phyloP scores from a whole-genome alignment of 139 green algal species.

The Chlamydomonas sp. region DNA sequence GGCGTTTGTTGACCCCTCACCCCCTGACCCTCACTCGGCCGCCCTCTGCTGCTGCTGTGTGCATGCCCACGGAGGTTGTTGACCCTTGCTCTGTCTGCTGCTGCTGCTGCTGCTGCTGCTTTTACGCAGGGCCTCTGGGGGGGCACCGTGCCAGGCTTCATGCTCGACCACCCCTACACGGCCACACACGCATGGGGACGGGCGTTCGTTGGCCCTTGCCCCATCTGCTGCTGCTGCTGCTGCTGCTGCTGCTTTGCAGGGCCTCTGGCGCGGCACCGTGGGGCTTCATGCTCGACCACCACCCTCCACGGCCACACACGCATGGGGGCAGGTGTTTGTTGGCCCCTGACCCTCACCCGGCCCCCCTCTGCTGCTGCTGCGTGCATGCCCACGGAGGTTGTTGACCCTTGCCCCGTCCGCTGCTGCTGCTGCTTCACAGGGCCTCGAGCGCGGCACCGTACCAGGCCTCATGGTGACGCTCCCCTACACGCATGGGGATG shows the following conservation, averaged over 20 bases:
- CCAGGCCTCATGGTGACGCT: conserved; percentile 80
- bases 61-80: neutral
- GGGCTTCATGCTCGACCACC: conserved; percentile 85
- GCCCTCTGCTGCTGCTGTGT: no score
- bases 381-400: neutral
- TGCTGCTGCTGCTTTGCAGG: no score
- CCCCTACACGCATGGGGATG: no score
- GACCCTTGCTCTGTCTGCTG: neutral
- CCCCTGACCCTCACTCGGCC: no score
- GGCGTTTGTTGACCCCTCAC: no score
- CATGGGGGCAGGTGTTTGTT: no score
- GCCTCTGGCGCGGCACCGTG: conserved; percentile 87
- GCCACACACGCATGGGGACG: no score
- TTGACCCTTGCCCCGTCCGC: neutral
- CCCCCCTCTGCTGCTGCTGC: no score
- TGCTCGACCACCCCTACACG: conserved; percentile 94
- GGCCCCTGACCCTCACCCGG: no score
- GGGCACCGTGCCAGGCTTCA: conserved; percentile 43
- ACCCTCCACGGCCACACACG: conserved; percentile 97
- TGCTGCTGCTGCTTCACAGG: neutral
- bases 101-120: neutral
- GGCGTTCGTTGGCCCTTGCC: no score
- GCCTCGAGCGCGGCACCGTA: neutral
- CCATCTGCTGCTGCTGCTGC: no score
- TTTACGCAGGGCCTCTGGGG: conserved; percentile 62